Percentiles rank a stretch among this genome's conserved stretches.
These are phyloP conservation scores for Spinellus fusiger DNA, from an alignment of 192 early-diverging fungal genomes.

Conservation along the genomic window DNA sequence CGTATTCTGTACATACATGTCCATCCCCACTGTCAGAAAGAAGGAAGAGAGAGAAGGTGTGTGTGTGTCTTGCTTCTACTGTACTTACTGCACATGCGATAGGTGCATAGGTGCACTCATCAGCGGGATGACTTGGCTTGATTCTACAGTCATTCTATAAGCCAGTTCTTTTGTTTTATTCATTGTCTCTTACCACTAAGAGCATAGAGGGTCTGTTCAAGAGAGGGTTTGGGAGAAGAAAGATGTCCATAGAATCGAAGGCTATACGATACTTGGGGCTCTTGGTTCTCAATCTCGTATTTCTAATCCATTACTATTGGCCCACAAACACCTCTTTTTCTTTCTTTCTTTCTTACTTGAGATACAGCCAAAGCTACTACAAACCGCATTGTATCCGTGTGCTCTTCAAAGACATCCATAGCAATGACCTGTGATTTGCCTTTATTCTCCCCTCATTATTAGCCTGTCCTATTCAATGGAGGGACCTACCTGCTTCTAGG, in stretches of 20 bases:
- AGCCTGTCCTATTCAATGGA: background rate
- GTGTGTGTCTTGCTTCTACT: too few relatives aligned
- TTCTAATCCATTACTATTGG: conserved; percentile 1
- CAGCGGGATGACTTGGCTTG: conserved; percentile 25
- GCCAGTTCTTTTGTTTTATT: background rate
- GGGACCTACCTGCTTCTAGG: conserved; percentile 21
- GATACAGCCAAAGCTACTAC: conserved; percentile 20
- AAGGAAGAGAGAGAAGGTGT: background rate
- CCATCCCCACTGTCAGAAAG: background rate
- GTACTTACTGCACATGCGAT: conserved; percentile 22
- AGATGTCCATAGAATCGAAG: conserved; percentile 26
- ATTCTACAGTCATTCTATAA: too few relatives aligned
- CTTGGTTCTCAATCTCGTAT: conserved; percentile 8
- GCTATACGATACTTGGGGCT: conserved; percentile 8
- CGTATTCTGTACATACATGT: conserved; percentile 1
- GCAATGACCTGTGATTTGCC: conserved; percentile 34
- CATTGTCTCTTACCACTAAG: conserved; percentile 9
- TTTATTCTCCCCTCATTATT: background rate
- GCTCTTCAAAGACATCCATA: conserved; percentile 19
- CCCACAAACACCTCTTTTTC: background rate
- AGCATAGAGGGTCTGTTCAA: conserved; percentile 22
- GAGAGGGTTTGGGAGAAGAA: conserved; percentile 7
- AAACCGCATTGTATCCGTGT: conserved; percentile 9
- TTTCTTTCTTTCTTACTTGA: background rate
- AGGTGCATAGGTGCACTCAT: conserved; percentile 30